Conservation (phyloP, 495 filamentous ascomycete genomes). For the Aspergillus haitiensis region DNA sequence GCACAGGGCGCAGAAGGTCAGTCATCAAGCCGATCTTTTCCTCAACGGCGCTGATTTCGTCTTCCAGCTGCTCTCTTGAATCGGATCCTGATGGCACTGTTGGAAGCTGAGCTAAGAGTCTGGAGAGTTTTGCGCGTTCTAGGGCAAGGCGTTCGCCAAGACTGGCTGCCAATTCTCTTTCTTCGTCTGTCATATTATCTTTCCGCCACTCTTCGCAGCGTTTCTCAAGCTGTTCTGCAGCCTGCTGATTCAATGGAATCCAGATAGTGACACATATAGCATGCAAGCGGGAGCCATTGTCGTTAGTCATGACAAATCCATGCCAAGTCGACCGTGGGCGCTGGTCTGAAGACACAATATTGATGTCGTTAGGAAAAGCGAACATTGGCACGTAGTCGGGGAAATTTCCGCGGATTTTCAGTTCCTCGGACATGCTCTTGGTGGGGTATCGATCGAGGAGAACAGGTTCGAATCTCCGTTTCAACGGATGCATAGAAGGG, state of each 20-base stretch:
- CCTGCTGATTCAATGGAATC: slow-evolving; percentile 78
- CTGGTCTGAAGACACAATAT: slow-evolving; percentile 93
- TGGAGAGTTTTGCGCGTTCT: slow-evolving; percentile 86
- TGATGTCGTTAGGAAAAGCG: slow-evolving; percentile 96
- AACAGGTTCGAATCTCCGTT: slow-evolving; percentile 90
- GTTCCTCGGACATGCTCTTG: slow-evolving; percentile 76
- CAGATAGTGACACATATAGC: slow-evolving; percentile 90
- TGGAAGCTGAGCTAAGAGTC: slow-evolving; percentile 79
- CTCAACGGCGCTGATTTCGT: slow-evolving; percentile 92
- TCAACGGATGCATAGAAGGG: slow-evolving; percentile 93
- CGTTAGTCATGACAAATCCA: slow-evolving; percentile 95
- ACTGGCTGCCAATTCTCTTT: slow-evolving; percentile 89
- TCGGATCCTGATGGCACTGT: slow-evolving; percentile 75
- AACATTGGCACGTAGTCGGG: slow-evolving; percentile 99
- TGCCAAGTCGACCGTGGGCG: slow-evolving; percentile 94
- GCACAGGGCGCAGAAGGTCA: slow-evolving; percentile 86
- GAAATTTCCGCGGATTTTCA: slow-evolving; percentile 79
- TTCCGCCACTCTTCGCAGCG: slow-evolving; percentile 93
- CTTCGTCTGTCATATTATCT: slow-evolving; percentile 93
- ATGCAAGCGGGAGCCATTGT: slow-evolving; percentile 87
- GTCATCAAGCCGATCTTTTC: slow-evolving; percentile 98
- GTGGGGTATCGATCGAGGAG: slow-evolving; percentile 91
- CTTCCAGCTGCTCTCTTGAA: slow-evolving; percentile 80
- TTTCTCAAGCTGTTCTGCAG: slow-evolving; percentile 85
- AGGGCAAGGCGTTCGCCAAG: slow-evolving; percentile 85